Evolutionary conservation across 2,329 filamentous ascomycete species (phyloP).

Genomic region (Coniochaeta hoffmannii): DNA sequence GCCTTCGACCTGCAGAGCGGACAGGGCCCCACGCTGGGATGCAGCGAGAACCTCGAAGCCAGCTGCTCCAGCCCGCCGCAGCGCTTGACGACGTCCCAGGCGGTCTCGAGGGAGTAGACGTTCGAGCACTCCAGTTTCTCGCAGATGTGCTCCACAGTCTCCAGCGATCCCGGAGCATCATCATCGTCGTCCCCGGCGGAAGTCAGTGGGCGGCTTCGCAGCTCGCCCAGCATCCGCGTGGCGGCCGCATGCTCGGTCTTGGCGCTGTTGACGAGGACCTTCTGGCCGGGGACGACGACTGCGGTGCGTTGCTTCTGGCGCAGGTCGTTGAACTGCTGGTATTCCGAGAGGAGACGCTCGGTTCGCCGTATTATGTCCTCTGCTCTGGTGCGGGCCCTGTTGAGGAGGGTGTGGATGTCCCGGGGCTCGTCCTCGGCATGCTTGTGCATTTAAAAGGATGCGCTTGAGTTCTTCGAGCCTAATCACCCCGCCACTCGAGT

Average conservation of each 20-base stretch:
- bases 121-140: background rate
- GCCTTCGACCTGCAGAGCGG: background rate
- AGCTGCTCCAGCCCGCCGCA: background rate
- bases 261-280: background rate
- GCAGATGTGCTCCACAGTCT: background rate
- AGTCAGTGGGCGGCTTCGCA: background rate
- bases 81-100: background rate
- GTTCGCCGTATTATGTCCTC: background rate
- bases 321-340: background rate
- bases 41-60: background rate
- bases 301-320: background rate
- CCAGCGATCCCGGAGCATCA: background rate
- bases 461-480: too few species aligned
- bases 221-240: background rate
- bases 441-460: background rate
- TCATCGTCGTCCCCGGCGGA: background rate
- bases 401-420: background rate
- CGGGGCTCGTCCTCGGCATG: background rate
- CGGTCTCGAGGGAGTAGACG: background rate
- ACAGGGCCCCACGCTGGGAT: background rate
- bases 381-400: background rate
- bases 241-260: background rate
- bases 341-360: background rate
- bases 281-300: background rate
- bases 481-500: too few species aligned